phyloP scores from a whole-genome alignment of 257 asterid species.

The Plantago ovata region DNA sequence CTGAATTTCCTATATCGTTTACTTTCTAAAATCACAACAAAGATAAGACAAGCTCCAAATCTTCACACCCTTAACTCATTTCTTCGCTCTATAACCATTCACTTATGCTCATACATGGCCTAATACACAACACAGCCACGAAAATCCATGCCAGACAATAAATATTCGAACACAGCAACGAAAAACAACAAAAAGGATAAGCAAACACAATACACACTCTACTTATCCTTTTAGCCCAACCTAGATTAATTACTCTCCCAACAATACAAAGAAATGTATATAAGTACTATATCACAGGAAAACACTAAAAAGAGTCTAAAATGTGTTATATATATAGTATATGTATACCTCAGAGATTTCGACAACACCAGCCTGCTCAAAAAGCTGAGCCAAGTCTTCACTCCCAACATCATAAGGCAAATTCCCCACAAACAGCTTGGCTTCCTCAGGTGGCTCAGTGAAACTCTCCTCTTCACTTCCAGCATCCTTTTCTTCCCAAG shows the following conservation, averaged over 20 bases:
- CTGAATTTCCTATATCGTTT: too few species aligned
- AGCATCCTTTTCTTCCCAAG: conserved; percentile 8
- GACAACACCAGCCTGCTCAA: conserved; percentile 81
- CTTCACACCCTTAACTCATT: too few species aligned
- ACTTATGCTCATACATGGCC: not conserved
- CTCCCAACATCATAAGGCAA: conserved; percentile 73
- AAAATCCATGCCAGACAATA: not conserved
- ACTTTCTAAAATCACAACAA: too few species aligned
- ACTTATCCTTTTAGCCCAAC: too few species aligned
- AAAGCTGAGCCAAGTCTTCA: conserved; percentile 60
- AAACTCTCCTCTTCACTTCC: conserved; percentile 28
- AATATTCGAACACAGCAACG: not conserved
- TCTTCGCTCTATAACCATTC: too few species aligned
- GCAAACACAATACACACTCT: too few species aligned
- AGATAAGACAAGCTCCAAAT: too few species aligned
- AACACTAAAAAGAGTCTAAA: not conserved
- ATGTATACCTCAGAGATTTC: conserved; percentile 71
- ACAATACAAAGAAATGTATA: too few species aligned
- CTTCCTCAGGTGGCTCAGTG: conserved; percentile 69
- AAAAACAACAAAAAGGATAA: too few species aligned
- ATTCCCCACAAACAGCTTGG: conserved; percentile 85
- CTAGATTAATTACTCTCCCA: too few species aligned
- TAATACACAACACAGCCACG: not conserved
- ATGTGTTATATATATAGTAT: too few species aligned
- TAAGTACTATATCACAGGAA: too few species aligned